These are phyloP conservation scores for Aureobasidium subglaciale DNA, from an alignment of 2,329 filamentous ascomycete species.

Conservation along the genomic window DNA sequence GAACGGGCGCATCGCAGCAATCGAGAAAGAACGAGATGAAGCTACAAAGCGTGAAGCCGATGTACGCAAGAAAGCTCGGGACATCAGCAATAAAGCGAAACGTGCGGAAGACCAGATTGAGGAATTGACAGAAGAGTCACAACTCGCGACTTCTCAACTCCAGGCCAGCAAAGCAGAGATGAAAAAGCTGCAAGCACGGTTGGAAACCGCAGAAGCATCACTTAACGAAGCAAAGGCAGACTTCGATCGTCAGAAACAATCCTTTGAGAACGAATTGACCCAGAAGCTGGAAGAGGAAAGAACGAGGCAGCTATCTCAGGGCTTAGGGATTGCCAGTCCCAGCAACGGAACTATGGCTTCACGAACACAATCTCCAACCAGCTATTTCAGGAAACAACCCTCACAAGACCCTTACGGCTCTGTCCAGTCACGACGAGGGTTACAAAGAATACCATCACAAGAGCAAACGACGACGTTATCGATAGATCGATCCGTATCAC, in stretches of 20 bases:
- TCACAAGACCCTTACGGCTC: constrained; percentile 30
- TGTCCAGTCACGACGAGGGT: constrained; percentile 20
- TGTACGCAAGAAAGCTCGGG: constrained; percentile 79
- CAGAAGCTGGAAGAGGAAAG: constrained; percentile 60
- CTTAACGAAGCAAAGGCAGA: constrained; percentile 52
- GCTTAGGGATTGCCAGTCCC: constrained; percentile 20
- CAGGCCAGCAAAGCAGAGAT: constrained; percentile 53
- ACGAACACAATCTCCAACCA: constrained; percentile 31
- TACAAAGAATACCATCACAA: constrained; percentile 8
- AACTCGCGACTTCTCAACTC: constrained; percentile 58
- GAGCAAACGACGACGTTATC: constrained; percentile 13
- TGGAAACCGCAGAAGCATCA: constrained; percentile 57
- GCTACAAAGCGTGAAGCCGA: constrained; percentile 75
- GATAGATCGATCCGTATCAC: constrained; percentile 30
- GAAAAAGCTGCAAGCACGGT: constrained; percentile 56
- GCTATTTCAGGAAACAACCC: constrained; percentile 35
- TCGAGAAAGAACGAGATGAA: constrained; percentile 91
- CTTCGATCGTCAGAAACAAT: constrained; percentile 52
- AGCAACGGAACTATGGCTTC: constrained; percentile 20
- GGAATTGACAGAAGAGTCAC: constrained; percentile 55
- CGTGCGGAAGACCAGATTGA: constrained; percentile 79
- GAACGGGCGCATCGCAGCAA: constrained; percentile 63
- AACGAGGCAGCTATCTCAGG: constrained; percentile 28
- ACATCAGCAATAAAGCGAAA: constrained; percentile 63
- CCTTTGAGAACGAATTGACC: constrained; percentile 49